A percentile compares a stretch with the other conserved stretches of the same genome.
Conservation (phyloP, 768 basidiomycete genomes). For the Tubosaeta sp. region DNA sequence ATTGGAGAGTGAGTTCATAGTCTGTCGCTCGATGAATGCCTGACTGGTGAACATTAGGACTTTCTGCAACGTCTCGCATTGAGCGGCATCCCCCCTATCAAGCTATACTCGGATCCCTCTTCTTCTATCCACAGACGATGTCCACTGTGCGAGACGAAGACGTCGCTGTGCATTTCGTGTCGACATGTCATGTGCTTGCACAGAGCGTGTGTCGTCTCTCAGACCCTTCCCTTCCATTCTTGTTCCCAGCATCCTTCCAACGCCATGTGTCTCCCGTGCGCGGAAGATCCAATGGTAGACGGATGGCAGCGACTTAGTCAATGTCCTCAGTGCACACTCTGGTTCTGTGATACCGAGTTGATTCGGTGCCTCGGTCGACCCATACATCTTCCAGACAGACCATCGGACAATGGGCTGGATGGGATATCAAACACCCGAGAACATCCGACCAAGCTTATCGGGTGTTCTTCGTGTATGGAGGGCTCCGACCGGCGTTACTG, state of each 20-base stretch:
- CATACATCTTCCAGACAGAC: neutral
- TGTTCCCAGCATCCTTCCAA: conserved; percentile 11
- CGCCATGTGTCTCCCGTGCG: conserved; percentile 10
- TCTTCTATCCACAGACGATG: conserved; percentile 4
- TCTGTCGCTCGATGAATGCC: neutral
- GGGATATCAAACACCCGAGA: conserved; percentile 1
- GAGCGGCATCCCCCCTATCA: conserved; percentile 1
- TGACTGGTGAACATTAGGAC: conserved; percentile 3
- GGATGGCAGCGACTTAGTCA: conserved; percentile 3
- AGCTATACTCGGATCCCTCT: neutral
- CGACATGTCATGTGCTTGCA: conserved; percentile 15
- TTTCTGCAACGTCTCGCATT: conserved; percentile 18
- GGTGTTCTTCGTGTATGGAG: conserved; percentile 7
- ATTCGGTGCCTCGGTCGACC: conserved; percentile 23
- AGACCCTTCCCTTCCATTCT: conserved; percentile 11
- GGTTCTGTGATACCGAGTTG: conserved; percentile 20
- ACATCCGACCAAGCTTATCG: conserved; percentile 13
- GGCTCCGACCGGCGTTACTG: conserved; percentile 9
- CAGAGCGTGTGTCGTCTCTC: conserved; percentile 13
- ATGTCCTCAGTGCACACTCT: conserved; percentile 19
- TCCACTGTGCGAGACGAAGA: conserved; percentile 11
- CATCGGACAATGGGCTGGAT: neutral
- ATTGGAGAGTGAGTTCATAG: conserved; percentile 12
- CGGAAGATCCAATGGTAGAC: neutral
- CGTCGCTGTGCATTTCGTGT: conserved; percentile 10